Evolutionary conservation across 805 yeast genomes (phyloP).

Genomic region (Saturnispora silvae): DNA sequence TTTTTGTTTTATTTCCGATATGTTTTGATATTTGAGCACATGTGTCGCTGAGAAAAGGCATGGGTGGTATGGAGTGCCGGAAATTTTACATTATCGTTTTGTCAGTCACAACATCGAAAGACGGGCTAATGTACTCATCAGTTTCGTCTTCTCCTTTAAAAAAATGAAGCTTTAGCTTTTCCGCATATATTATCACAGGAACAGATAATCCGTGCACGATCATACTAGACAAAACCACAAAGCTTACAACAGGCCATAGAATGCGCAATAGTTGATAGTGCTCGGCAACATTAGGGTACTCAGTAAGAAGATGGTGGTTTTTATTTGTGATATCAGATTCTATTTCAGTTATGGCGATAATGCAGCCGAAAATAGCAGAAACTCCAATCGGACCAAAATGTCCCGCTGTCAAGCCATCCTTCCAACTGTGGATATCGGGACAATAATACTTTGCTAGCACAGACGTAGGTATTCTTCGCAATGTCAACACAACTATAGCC

Average conservation of each 20-base stretch:
- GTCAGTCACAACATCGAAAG: too few species aligned
- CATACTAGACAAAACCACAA: constrained; percentile 40
- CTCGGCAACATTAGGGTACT: constrained; percentile 17
- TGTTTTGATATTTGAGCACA: too few species aligned
- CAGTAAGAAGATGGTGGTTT: constrained; percentile 22
- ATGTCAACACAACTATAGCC: constrained; percentile 39
- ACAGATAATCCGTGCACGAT: constrained; percentile 49
- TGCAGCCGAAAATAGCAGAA: constrained; percentile 25
- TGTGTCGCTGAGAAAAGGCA: too few species aligned
- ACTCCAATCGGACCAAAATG: constrained; percentile 67
- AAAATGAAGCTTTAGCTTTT: not conserved
- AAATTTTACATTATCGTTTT: too few species aligned
- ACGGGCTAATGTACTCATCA: not conserved
- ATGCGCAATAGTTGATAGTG: constrained; percentile 22
- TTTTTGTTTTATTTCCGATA: too few species aligned
- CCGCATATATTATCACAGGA: constrained; percentile 43
- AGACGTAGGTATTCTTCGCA: constrained; percentile 46
- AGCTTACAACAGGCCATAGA: constrained; percentile 42
- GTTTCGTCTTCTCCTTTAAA: not conserved
- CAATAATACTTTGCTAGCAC: constrained; percentile 43
- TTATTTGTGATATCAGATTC: constrained; percentile 25
- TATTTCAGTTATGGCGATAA: constrained; percentile 21
- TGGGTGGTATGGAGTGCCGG: too few species aligned
- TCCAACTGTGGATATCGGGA: constrained; percentile 49
- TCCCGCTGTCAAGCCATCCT: constrained; percentile 59